A percentile compares a stretch with the other conserved stretches of the same genome.
These are phyloP conservation scores for Steccherinum ochraceum DNA, from an alignment of 768 basidiomycete species.

Conservation along the genomic window DNA sequence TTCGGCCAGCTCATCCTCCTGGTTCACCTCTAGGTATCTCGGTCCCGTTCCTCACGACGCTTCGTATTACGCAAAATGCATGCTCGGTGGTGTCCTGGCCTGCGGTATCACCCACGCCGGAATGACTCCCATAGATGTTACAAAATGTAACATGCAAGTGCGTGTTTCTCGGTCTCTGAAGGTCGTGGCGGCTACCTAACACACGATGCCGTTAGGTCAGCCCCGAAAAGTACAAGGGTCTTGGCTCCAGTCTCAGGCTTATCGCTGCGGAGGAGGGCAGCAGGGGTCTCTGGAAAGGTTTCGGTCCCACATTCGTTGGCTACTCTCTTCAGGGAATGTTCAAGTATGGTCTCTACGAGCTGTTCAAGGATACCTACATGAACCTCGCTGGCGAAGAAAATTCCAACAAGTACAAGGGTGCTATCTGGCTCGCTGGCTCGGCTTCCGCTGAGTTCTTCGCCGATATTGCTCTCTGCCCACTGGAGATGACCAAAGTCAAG, in stretches of 20 bases:
- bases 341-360: conserved; percentile 97
- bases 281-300: conserved; percentile 88
- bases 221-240: conserved; percentile 69
- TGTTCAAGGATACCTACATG: conserved; percentile 92
- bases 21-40: conserved; percentile 35
- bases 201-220: conserved; percentile 46
- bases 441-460: conserved; percentile 95
- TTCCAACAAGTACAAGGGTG: conserved; percentile 74
- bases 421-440: conserved; percentile 91
- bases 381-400: conserved; percentile 85
- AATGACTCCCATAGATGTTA: conserved; percentile 82
- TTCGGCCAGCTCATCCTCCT: conserved; percentile 3
- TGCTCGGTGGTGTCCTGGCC: conserved; percentile 83
- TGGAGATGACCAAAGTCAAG: conserved; percentile 92
- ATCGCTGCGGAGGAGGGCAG: conserved; percentile 78
- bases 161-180: conserved; percentile 15
- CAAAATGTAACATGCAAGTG: conserved; percentile 91
- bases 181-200: not conserved
- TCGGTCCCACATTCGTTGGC: conserved; percentile 89
- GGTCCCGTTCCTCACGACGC: conserved; percentile 74
- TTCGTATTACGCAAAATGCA: conserved; percentile 77
- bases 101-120: conserved; percentile 87
- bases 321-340: conserved; percentile 96
- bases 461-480: conserved; percentile 91
- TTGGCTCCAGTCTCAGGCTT: conserved; percentile 50